Evolutionary conservation across 2,329 filamentous ascomycete species (phyloP).

Genomic region (Sporothrix brunneoviolacea): DNA sequence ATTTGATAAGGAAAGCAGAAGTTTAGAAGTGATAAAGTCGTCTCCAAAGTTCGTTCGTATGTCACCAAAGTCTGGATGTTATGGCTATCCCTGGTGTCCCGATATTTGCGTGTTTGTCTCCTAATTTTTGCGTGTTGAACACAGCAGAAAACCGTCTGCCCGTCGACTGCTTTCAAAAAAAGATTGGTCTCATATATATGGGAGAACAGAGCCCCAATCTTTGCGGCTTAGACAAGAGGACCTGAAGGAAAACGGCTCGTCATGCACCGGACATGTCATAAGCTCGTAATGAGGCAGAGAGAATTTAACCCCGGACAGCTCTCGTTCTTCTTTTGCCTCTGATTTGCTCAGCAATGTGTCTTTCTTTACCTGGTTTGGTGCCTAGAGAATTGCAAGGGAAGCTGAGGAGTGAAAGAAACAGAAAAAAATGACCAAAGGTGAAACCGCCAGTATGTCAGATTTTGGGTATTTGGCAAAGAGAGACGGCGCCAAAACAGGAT

Average conservation of each 20-base stretch:
- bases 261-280: conserved; percentile 14
- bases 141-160: background rate
- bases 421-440: no score
- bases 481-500: no score
- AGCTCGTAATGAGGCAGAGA: background rate
- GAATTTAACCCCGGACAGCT: background rate
- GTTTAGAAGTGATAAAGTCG: background rate
- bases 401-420: no score
- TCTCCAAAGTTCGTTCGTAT: background rate
- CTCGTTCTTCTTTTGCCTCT: background rate
- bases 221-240: background rate
- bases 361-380: no score
- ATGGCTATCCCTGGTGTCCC: background rate
- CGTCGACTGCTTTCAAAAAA: background rate
- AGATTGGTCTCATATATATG: conserved; percentile 12
- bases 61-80: background rate
- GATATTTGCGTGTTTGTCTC: background rate
- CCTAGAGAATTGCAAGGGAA: no score
- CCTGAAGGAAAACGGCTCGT: background rate
- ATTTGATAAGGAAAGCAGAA: background rate
- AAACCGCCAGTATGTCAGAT: no score
- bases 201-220: background rate
- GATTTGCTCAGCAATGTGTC: no score
- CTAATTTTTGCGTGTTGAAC: background rate
- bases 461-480: no score